Evolutionary conservation across 495 filamentous ascomycete genomes (phyloP).

Genomic region (Penicillium angulare): DNA sequence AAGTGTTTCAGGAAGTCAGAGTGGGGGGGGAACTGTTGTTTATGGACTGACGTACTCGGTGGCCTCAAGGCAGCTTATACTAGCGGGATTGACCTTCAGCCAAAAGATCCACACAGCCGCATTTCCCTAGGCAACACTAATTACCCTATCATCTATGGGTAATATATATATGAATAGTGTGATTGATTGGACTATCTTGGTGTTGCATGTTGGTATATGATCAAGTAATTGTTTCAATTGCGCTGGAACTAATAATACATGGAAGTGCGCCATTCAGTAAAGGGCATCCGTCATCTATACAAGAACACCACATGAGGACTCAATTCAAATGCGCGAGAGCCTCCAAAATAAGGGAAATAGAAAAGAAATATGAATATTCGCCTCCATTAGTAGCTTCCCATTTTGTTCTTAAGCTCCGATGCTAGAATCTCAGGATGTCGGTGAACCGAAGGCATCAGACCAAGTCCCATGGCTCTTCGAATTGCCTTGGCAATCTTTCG

Average conservation of each 20-base stretch:
- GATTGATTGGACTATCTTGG: background rate
- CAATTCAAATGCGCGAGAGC: background rate
- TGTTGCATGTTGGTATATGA: slow-evolving; percentile 1
- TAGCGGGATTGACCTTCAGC: slow-evolving; percentile 14
- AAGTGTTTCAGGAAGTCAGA: slow-evolving; percentile 2
- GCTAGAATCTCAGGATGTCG: slow-evolving; percentile 84
- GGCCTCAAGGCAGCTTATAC: slow-evolving; percentile 10
- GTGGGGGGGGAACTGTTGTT: slow-evolving; percentile 13
- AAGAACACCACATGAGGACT: slow-evolving; percentile 10
- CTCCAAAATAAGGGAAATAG: background rate
- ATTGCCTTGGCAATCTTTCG: slow-evolving; percentile 90
- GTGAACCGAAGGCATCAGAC: slow-evolving; percentile 91
- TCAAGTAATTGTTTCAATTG: slow-evolving; percentile 11
- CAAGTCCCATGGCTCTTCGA: slow-evolving; percentile 80
- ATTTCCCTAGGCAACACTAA: background rate
- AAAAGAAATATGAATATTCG: slow-evolving; percentile 4
- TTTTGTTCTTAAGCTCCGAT: slow-evolving; percentile 29
- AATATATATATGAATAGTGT: no score
- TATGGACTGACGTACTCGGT: slow-evolving; percentile 30
- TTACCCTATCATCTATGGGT: background rate
- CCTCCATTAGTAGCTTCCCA: slow-evolving; percentile 19
- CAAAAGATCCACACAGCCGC: background rate
- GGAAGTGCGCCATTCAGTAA: slow-evolving; percentile 9
- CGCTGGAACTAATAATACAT: slow-evolving; percentile 31
- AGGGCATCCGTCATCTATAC: slow-evolving; percentile 15